phyloP scores from a whole-genome alignment of 1,139 yeast genomes.

The Kodamaea ohmeri region DNA sequence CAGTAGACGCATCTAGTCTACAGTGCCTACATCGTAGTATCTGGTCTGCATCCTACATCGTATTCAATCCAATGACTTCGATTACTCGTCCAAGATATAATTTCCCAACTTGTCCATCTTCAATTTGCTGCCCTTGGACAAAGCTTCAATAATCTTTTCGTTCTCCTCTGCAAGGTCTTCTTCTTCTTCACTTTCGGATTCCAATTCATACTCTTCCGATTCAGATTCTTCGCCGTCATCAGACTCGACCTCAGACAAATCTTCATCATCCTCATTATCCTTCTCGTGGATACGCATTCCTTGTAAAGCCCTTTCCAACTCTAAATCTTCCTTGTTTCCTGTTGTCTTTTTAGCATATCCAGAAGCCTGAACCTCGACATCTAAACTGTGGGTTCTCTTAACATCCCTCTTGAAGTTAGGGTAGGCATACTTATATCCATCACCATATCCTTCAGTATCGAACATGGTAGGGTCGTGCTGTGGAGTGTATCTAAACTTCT shows the following conservation, averaged over 20 bases:
- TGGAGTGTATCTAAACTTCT: slow-evolving; percentile 74
- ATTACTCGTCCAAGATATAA: slow-evolving; percentile 56
- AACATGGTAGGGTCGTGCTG: slow-evolving; percentile 61
- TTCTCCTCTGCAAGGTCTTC: slow-evolving; percentile 54
- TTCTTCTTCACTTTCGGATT: slow-evolving; percentile 31
- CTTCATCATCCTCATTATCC: slow-evolving; percentile 26
- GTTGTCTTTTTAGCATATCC: slow-evolving; percentile 77
- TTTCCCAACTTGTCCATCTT: slow-evolving; percentile 82
- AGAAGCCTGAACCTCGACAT: slow-evolving; percentile 83
- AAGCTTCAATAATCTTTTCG: slow-evolving; percentile 68
- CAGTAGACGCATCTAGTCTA: no score
- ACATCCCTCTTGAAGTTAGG: slow-evolving; percentile 82
- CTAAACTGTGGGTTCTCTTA: slow-evolving; percentile 63
- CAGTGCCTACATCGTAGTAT: no score
- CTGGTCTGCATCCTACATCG: no score
- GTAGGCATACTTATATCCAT: slow-evolving; percentile 71
- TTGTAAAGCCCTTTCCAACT: slow-evolving; percentile 71
- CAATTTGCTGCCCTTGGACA: slow-evolving; percentile 57
- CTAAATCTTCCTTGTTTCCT: slow-evolving; percentile 52
- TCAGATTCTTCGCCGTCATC: slow-evolving; percentile 24
- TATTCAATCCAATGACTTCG: no score
- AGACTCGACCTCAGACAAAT: slow-evolving; percentile 28
- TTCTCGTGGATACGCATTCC: slow-evolving; percentile 53
- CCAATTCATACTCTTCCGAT: slow-evolving; percentile 16
- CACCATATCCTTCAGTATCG: slow-evolving; percentile 77